Percentiles rank a stretch among this genome's conserved stretches.
Conservation (phyloP, 1,284 basidiomycete species). For the Leccinum variabile region DNA sequence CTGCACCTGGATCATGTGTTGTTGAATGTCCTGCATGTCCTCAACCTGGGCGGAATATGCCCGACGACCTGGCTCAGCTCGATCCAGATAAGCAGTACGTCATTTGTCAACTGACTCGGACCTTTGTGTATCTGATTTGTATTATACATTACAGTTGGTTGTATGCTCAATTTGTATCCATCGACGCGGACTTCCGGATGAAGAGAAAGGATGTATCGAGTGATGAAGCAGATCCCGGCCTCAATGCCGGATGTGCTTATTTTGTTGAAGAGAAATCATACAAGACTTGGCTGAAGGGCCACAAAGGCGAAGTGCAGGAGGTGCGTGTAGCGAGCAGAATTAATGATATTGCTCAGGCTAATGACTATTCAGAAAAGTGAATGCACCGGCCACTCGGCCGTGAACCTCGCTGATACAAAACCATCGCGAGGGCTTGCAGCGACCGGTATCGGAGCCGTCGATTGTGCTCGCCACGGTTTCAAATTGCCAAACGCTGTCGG, state of each 20-base stretch:
- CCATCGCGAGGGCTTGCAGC: background rate
- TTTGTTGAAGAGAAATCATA: background rate
- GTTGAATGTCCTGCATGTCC: background rate
- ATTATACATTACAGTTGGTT: background rate
- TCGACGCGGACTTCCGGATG: background rate
- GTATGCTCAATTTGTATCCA: background rate
- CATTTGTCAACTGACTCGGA: background rate
- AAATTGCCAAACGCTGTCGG: background rate
- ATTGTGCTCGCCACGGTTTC: background rate
- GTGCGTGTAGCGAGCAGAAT: background rate
- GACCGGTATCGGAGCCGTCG: background rate
- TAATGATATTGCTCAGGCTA: background rate
- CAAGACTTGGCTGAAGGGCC: background rate
- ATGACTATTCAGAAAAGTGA: background rate
- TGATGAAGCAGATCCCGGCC: background rate
- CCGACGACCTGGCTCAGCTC: background rate
- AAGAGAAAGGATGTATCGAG: background rate
- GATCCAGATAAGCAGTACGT: background rate
- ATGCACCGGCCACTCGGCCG: background rate
- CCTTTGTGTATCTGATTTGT: too few relatives aligned
- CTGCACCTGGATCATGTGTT: background rate
- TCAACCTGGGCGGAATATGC: background rate
- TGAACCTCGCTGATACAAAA: background rate
- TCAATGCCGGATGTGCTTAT: background rate
- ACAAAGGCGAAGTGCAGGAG: background rate